phyloP scores from a whole-genome alignment of 176 grass and related monocot species.

The Poa pratensis region DNA sequence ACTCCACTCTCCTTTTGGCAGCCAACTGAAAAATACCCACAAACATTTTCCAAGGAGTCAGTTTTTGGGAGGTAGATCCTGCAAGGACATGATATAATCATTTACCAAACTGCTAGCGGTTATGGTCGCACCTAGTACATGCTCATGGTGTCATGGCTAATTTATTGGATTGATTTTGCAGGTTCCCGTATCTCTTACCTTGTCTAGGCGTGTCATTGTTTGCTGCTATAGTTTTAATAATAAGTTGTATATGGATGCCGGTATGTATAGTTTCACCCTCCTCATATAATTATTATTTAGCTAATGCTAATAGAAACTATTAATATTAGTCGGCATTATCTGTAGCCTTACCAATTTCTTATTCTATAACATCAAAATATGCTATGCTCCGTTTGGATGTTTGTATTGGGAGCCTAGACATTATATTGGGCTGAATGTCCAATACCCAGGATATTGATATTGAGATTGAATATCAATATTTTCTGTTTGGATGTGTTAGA shows the following conservation, averaged over 20 bases:
- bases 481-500: too few relatives aligned
- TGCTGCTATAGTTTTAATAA: constrained; percentile 63
- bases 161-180: constrained; percentile 46
- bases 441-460: too few relatives aligned
- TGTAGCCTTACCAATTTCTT: background rate
- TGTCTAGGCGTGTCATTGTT: constrained; percentile 63
- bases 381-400: too few relatives aligned
- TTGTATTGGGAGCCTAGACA: too few relatives aligned
- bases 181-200: constrained; percentile 85
- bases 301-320: background rate
- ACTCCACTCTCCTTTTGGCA: constrained; percentile 34
- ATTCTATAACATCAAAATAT: background rate
- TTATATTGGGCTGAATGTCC: too few relatives aligned
- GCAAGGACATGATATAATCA: background rate
- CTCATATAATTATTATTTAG: background rate
- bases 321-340: too few relatives aligned
- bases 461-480: too few relatives aligned
- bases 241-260: constrained; percentile 75
- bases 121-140: background rate
- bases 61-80: constrained; percentile 66
- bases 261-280: constrained; percentile 57
- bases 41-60: constrained; percentile 59
- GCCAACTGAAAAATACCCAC: constrained; percentile 80
- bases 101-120: background rate
- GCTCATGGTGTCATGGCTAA: background rate